Percentiles rank a stretch among this genome's conserved stretches.
Evolutionary conservation across 2,329 filamentous ascomycete genomes (phyloP).

Genomic region (Penicillium sp.): DNA sequence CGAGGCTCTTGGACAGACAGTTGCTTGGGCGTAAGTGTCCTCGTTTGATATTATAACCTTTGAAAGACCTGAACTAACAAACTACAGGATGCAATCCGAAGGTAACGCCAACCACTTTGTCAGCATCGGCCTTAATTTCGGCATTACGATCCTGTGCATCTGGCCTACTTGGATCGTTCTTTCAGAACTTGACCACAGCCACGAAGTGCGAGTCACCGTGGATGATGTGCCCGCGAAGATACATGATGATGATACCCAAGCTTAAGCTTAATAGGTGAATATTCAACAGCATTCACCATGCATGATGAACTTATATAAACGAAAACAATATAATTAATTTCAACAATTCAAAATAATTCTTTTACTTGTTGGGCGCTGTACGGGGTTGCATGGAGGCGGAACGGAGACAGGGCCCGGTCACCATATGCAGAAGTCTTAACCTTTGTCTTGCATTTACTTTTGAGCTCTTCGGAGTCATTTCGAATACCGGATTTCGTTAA

Average conservation of each 20-base stretch:
- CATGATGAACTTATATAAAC: conserved; percentile 2
- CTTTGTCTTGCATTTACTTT: too few species aligned
- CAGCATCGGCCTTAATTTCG: conserved; percentile 27
- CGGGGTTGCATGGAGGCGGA: too few species aligned
- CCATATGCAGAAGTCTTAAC: too few species aligned
- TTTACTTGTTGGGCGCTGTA: neutral
- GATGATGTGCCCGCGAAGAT: conserved; percentile 12
- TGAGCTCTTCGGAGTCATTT: too few species aligned
- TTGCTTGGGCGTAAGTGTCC: conserved; percentile 23
- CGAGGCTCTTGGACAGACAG: conserved; percentile 25
- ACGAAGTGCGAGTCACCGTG: conserved; percentile 22
- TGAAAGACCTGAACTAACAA: neutral
- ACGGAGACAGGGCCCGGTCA: too few species aligned
- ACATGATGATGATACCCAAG: conserved; percentile 7
- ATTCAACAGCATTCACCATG: conserved; percentile 6
- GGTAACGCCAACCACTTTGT: conserved; percentile 25
- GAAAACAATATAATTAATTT: conserved; percentile 4
- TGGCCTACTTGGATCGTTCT: conserved; percentile 26
- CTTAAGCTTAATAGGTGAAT: conserved; percentile 1
- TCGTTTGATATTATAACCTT: too few species aligned
- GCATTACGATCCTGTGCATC: conserved; percentile 22
- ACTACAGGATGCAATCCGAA: conserved; percentile 20
- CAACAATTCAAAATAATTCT: neutral
- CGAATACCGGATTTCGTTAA: too few species aligned
- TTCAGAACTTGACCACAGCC: conserved; percentile 24